Evolutionary conservation across 1,284 basidiomycete genomes (phyloP), one percentile per base, ranked within the genome.

Genomic region (Salmacisia buchloeana): DNA sequence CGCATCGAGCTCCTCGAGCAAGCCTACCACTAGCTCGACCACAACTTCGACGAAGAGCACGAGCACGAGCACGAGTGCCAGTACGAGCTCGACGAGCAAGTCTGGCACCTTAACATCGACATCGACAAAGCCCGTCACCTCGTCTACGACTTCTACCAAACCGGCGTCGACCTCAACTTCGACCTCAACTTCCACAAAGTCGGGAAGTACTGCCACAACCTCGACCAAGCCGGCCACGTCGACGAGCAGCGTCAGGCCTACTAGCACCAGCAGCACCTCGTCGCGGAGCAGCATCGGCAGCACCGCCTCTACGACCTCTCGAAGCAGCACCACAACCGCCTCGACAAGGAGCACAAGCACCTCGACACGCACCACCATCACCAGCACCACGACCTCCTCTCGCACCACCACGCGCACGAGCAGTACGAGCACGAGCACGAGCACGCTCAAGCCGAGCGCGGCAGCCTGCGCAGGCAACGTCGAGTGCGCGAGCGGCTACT

Each of bases 381-480:
- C 39, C 15, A n/a, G 18, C 39, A 54, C 27, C 6, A 33, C 25
- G 15, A 33, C 23, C 29, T 33, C 49, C 15, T 33, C 27, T 31
- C 31, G 29, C 13, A 54, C 49, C 29, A 54, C 49, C 5, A 54
- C 31, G 29, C 5, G 13, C 3, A 15, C 49, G 15, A 54, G 27
- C 27, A 54, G 29, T n/a, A 31, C 49, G 23, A 10, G 3, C 10
- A 27, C 45, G 4, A 49, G 21, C 45, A 25, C 45, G 12, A 25
- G 21, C n/a, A 49, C 49, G 18, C 49, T 54, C 27, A 49, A 49
- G 45, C 49, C 49, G 15, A 33, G 29, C 49, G 49, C 27, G n/a
- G 49, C 49, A 3, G 29, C 49, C 29, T 54, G 49, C 15, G 34
- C 49, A 27, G 29, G 29, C 29, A 54, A 54, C 31, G 29, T 31